Conservation (phyloP, 371 early-diverging fungal species). For the Nematocida sp. region DNA sequence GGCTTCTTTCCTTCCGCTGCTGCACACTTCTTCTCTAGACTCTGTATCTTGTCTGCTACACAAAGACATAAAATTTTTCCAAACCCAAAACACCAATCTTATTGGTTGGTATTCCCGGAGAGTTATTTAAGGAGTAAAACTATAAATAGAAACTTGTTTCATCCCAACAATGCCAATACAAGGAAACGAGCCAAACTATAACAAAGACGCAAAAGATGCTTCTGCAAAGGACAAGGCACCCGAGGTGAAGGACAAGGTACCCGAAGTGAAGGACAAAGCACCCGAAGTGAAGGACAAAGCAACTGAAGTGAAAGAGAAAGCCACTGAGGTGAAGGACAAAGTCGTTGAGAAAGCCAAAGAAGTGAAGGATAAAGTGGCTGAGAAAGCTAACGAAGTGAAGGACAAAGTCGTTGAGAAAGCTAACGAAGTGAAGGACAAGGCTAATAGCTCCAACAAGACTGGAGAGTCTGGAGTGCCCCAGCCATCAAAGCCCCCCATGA, state of each 20-base stretch:
- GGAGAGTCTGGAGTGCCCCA: no score
- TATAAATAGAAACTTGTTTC: slow-evolving; percentile 24
- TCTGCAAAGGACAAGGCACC: slow-evolving; percentile 12
- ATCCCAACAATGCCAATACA: slow-evolving; percentile 44
- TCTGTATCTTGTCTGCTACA: no score
- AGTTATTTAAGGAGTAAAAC: slow-evolving; percentile 21
- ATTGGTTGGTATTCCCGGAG: slow-evolving; percentile 1
- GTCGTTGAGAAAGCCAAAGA: no score
- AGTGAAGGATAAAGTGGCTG: no score
- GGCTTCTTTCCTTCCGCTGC: background rate
- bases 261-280: background rate
- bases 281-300: background rate
- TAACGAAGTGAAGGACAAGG: no score
- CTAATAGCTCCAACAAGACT: no score
- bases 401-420: no score
- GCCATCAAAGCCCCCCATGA: background rate
- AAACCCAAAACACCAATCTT: background rate
- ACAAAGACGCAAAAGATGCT: slow-evolving; percentile 27
- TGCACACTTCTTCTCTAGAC: no score
- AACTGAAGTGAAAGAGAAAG: background rate
- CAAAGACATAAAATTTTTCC: slow-evolving; percentile 12
- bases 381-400: no score
- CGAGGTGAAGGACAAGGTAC: background rate
- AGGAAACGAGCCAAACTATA: slow-evolving; percentile 50
- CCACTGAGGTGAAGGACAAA: no score